Evolutionary conservation across 1,284 basidiomycete species (phyloP), one percentile per base, ranked within the genome.

Genomic region (Volvariella surrecta): DNA sequence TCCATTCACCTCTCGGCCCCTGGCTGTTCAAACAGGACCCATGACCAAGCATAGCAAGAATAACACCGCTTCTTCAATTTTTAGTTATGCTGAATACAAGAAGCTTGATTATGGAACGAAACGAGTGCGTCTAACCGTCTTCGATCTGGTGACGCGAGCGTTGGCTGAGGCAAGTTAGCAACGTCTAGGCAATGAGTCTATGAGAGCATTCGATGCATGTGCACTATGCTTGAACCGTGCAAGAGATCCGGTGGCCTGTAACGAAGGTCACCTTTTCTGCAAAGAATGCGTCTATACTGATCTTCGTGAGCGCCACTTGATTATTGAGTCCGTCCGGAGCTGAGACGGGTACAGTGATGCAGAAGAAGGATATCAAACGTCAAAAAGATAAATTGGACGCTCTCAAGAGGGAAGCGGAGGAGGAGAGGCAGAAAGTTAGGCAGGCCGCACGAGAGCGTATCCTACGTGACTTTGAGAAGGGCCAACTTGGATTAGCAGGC

Each of bases 11-110:
- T n/a, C n/a, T n/a, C n/a, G n/a, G n/a, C n/a, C n/a, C n/a, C n/a
- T n/a, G n/a, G n/a, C n/a, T n/a, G n/a, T n/a, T n/a, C n/a, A n/a
- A 31, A 9, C 30, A 31, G 30, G 15, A 31, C 13, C 16, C 21
- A 89, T 89, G 86, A 87, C 86, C 42, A 89, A 89, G 63, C 87
- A 90, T 58, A 86, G 82, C 71, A 89, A 89, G 64, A 90, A 89
- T 61, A 90, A 90, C 57, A 90, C 89, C 2, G 83, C 84, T 6
- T 88, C 84, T 9, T 87, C 85, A 1, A 79, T 86, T 46, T 91
- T 91, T 61, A 89, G 86, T 16, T 89, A 90, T 54, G 86, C 85
- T 3, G 89, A 91, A 58, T 82, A 86, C 59, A 84, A 86, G 58
- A 88, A 79, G 58, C 72, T 87, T 7, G 78, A 86, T 50, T 88